Evolutionary conservation across 2,329 filamentous ascomycete genomes (phyloP).

Genomic region (Calonectria henricotiae): DNA sequence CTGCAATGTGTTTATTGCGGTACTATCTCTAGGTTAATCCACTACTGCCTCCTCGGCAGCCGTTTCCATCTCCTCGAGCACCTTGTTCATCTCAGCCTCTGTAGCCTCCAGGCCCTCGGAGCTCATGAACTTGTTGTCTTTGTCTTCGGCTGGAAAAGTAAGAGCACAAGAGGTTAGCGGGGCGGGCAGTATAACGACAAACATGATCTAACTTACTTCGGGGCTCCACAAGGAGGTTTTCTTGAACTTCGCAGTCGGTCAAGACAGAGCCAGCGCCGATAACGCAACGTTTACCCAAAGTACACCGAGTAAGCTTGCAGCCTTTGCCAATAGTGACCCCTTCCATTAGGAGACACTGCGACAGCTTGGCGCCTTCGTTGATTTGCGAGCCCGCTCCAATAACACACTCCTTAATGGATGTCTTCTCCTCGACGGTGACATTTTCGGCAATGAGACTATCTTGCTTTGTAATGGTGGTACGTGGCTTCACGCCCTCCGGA

Average conservation of each 20-base stretch:
- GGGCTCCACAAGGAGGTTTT: conserved; percentile 89
- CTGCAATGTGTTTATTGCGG: conserved; percentile 13
- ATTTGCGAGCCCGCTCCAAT: conserved; percentile 92
- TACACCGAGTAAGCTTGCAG: conserved; percentile 89
- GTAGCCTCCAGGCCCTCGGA: conserved; percentile 78
- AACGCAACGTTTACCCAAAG: conserved; percentile 85
- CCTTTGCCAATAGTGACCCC: conserved; percentile 88
- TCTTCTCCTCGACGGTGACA: conserved; percentile 89
- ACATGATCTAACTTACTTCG: conserved; percentile 70
- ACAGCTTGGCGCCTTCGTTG: conserved; percentile 86
- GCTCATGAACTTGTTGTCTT: conserved; percentile 78
- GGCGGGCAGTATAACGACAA: conserved; percentile 9
- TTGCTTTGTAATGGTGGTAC: conserved; percentile 85
- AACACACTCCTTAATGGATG: conserved; percentile 92
- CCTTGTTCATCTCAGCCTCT: conserved; percentile 74
- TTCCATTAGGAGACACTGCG: conserved; percentile 94
- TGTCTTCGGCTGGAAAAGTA: conserved; percentile 73
- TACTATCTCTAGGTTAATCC: conserved; percentile 40
- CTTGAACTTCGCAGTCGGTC: conserved; percentile 93
- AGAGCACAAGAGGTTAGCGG: conserved; percentile 39
- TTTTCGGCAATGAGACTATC: conserved; percentile 92
- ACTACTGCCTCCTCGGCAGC: conserved; percentile 49
- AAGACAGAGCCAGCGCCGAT: conserved; percentile 88
- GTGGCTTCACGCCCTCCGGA: conserved; percentile 84
- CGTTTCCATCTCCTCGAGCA: conserved; percentile 63